Conservation (phyloP, 371 early-diverging fungal genomes). For the Gilbertella persicaria region DNA sequence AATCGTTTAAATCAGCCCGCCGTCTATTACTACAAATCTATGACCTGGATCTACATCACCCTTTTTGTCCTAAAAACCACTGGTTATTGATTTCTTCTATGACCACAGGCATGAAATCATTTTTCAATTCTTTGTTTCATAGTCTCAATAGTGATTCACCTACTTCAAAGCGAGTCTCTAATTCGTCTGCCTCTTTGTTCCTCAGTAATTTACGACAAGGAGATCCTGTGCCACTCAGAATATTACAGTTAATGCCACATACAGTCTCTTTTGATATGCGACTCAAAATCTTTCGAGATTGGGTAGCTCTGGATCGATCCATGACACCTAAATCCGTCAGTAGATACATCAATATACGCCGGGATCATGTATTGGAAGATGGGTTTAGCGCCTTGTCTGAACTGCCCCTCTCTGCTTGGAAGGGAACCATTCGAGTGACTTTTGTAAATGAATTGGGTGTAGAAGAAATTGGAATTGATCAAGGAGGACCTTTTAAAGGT, state of each 20-base stretch:
- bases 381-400: constrained; percentile 65
- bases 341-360: constrained; percentile 61
- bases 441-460: constrained; percentile 77
- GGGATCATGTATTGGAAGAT: constrained; percentile 80
- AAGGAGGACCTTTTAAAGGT: constrained; percentile 91
- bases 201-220: constrained; percentile 45
- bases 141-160: not conserved
- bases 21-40: constrained; percentile 75
- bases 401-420: constrained; percentile 61
- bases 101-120: constrained; percentile 24
- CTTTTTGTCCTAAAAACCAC: constrained; percentile 69
- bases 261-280: constrained; percentile 83
- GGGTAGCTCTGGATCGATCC: constrained; percentile 60
- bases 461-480: constrained; percentile 89
- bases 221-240: constrained; percentile 61
- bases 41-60: constrained; percentile 71
- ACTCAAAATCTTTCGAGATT: constrained; percentile 78
- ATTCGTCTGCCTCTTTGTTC: constrained; percentile 20
- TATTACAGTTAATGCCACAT: constrained; percentile 81
- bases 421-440: constrained; percentile 74
- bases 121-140: constrained; percentile 25
- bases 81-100: constrained; percentile 68
- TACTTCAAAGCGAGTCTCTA: not conserved
- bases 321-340: constrained; percentile 2
- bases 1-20: constrained; percentile 59